Conservation (phyloP, 2,329 filamentous ascomycete genomes). For the Verticillium albo-atrum region DNA sequence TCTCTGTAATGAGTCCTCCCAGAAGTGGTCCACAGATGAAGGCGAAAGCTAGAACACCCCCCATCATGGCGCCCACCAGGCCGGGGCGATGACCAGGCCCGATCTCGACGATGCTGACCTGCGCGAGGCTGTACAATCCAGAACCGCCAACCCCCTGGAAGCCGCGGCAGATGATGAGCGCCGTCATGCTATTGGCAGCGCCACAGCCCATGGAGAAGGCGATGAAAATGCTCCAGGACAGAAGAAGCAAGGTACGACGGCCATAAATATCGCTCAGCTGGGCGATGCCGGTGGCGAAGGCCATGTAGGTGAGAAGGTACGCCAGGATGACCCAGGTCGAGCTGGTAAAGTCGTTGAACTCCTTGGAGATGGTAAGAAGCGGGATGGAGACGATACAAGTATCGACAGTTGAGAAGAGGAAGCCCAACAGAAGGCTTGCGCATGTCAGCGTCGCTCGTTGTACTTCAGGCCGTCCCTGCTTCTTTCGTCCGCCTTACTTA, state of each 20-base stretch:
- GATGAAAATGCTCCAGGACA: slow-evolving; percentile 51
- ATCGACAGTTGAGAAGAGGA: slow-evolving; percentile 54
- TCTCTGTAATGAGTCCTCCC: slow-evolving; percentile 51
- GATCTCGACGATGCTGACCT: slow-evolving; percentile 53
- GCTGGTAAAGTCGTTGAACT: slow-evolving; percentile 45
- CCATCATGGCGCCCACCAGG: slow-evolving; percentile 50
- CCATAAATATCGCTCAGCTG: slow-evolving; percentile 57
- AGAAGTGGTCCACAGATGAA: slow-evolving; percentile 56
- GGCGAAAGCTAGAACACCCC: slow-evolving; percentile 50
- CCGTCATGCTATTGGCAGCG: slow-evolving; percentile 42
- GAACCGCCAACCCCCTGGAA: slow-evolving; percentile 59
- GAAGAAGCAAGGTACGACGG: slow-evolving; percentile 42
- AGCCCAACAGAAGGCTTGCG: slow-evolving; percentile 33
- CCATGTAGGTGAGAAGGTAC: slow-evolving; percentile 54
- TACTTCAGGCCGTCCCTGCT: background rate
- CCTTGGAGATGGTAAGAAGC: slow-evolving; percentile 50
- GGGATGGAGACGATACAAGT: slow-evolving; percentile 56
- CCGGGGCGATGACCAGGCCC: slow-evolving; percentile 48
- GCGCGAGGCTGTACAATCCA: slow-evolving; percentile 56
- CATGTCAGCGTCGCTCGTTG: background rate
- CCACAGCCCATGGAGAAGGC: slow-evolving; percentile 52
- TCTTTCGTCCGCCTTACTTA: slow-evolving; percentile 9
- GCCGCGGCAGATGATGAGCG: slow-evolving; percentile 52
- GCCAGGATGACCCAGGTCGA: slow-evolving; percentile 52
- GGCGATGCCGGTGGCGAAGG: slow-evolving; percentile 54